Base-by-base conservation (phyloP, 2,329 filamentous ascomycete genomes). In the Diaporthe nobilis region DNA sequence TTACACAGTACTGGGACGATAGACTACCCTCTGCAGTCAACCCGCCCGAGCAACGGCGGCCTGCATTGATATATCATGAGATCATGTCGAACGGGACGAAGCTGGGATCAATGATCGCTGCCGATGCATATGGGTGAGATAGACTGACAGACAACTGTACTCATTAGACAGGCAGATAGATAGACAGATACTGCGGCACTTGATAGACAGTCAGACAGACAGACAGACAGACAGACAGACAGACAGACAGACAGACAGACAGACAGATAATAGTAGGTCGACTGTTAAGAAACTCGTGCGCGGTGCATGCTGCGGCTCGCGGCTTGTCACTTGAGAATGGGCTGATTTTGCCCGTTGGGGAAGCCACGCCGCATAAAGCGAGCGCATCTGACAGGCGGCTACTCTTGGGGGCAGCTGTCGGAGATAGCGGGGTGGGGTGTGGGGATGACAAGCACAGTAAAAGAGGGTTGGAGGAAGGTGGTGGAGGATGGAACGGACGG, bases 261-360 rank as follows among this genome's bases (percentile, higher is more conserved):
- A 37, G 28, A 20, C 8, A 58, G 28, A 31, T 58, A 13, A 17
- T 17, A 28, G 5, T 8, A 31, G 31, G 8, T 28, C 3, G 42
- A 28, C 17, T 65, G 25, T 13, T 25, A n/a, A 60, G 25, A 49
- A 67, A 67, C 60, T 65, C 60, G 60, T 65, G 60, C 60, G 39
- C 39, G 17, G 25, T 65, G 60, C 39, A 10, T 65, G 60, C 60
- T 51, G 63, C 44, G 63, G 63, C 63, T 51, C 63, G 28, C 44
- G 63, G 63, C 44, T 37, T 34, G 63, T 68, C 63, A 10, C 44
- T 51, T 22, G 63, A 51, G 63, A 51, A 37, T 68, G 63, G 61
- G 61, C 61, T 67, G 61, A 67, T 67, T 67, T 22, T 67, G 42
- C 61, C 28, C 44, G 20, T 37, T 34, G 22, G 61, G 39, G 44